phyloP scores from a whole-genome alignment of 2,329 filamentous ascomycete species.

The Hymenoscyphus fructigenus region DNA sequence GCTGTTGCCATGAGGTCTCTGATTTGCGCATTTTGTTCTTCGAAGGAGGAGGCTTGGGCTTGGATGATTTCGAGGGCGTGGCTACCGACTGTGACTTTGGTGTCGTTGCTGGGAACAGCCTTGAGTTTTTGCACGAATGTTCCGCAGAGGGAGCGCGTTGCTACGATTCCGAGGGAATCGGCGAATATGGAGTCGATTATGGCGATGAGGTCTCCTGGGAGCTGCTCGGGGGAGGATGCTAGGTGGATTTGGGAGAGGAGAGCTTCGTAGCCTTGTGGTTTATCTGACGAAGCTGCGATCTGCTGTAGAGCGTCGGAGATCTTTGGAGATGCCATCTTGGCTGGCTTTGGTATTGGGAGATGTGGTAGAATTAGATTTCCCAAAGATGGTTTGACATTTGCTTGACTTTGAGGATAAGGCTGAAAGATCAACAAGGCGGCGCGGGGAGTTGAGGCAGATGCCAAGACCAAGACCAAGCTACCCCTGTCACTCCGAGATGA shows the following conservation, averaged over 20 bases:
- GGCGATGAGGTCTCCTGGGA: conserved; percentile 31
- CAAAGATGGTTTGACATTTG: neutral
- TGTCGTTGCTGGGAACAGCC: conserved; percentile 57
- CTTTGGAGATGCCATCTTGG: conserved; percentile 38
- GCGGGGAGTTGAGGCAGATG: neutral
- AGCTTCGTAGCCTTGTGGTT: conserved; percentile 46
- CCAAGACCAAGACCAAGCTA: conserved; percentile 5
- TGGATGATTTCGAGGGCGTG: conserved; percentile 67
- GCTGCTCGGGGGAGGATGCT: conserved; percentile 21
- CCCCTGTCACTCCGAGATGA: neutral
- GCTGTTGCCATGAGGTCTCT: conserved; percentile 80
- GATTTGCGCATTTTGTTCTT: conserved; percentile 79
- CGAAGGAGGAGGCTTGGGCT: conserved; percentile 66
- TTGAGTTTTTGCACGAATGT: conserved; percentile 65
- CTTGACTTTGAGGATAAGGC: conserved; percentile 3
- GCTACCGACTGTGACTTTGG: conserved; percentile 73
- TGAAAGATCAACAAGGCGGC: neutral
- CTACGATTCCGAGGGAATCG: conserved; percentile 35
- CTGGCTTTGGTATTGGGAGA: neutral
- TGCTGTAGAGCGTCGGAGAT: conserved; percentile 46
- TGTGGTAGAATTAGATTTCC: neutral
- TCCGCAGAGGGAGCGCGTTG: conserved; percentile 33
- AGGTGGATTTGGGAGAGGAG: conserved; percentile 44
- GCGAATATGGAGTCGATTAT: conserved; percentile 37
- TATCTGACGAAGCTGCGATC: conserved; percentile 43